Percentiles rank a stretch among this genome's conserved stretches.
These are phyloP conservation scores for Lycium barbarum DNA, from an alignment of 257 asterid species.

Conservation along the genomic window DNA sequence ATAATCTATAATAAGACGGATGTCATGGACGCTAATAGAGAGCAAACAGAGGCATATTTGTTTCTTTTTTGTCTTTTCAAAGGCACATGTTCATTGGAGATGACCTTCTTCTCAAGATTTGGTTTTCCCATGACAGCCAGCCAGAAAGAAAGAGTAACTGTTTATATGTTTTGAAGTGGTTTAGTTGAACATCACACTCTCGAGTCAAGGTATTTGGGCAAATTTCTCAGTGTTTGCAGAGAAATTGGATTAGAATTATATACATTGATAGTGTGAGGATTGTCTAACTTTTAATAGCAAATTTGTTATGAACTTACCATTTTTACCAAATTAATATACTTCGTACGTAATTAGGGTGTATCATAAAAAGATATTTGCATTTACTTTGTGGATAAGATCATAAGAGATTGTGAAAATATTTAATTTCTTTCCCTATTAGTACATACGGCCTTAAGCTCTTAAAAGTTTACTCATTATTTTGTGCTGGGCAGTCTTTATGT, in stretches of 20 bases:
- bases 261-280: background rate
- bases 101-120: too few species aligned
- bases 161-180: too few species aligned
- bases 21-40: slow-evolving; percentile 56
- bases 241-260: background rate
- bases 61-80: slow-evolving; percentile 40
- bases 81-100: background rate
- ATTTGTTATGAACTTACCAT: background rate
- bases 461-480: background rate
- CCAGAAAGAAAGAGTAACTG: too few species aligned
- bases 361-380: background rate
- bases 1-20: slow-evolving; percentile 51
- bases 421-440: background rate
- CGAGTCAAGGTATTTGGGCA: background rate
- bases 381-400: background rate
- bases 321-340: background rate
- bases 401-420: background rate
- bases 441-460: background rate
- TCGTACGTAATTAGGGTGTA: background rate
- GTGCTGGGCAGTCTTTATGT: too few species aligned
- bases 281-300: background rate
- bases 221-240: background rate
- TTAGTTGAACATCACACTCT: background rate
- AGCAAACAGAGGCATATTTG: slow-evolving; percentile 48
- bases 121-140: too few species aligned